phyloP scores from a whole-genome alignment of 2,329 filamentous ascomycete genomes.

The Arthrobotrys musiformis region DNA sequence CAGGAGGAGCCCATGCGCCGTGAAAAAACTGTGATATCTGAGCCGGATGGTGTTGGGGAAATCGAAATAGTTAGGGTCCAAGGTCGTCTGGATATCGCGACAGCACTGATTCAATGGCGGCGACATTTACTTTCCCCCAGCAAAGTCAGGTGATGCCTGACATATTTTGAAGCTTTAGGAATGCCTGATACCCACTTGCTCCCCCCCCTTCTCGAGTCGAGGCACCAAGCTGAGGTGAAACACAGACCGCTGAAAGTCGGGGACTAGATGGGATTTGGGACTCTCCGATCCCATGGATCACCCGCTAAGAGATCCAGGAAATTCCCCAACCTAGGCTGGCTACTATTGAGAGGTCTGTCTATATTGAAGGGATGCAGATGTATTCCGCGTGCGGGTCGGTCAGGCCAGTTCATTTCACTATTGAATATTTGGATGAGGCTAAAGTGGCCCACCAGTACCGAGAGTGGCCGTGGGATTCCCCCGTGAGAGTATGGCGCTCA shows the following conservation, averaged over 20 bases:
- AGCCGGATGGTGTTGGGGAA: not conserved
- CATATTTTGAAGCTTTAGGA: not conserved
- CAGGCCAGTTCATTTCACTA: slow-evolving; percentile 18
- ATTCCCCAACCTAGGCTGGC: not conserved
- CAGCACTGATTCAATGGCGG: not conserved
- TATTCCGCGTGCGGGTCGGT: not conserved
- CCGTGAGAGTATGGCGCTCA: slow-evolving; percentile 22
- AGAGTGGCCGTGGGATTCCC: slow-evolving; percentile 18
- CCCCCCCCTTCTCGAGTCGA: slow-evolving; percentile 12
- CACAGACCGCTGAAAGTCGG: slow-evolving; percentile 43
- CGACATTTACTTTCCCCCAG: not conserved
- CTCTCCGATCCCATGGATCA: slow-evolving; percentile 54
- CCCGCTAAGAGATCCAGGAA: slow-evolving; percentile 46
- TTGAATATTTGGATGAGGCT: not conserved
- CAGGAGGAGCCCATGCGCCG: slow-evolving; percentile 34
- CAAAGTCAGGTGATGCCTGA: slow-evolving; percentile 39
- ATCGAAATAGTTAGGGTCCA: slow-evolving; percentile 13
- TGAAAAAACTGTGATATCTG: not conserved
- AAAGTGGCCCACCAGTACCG: slow-evolving; percentile 17
- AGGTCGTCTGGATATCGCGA: slow-evolving; percentile 13
- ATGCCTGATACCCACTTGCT: not conserved
- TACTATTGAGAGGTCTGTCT: not conserved
- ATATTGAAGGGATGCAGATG: not conserved
- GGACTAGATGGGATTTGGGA: slow-evolving; percentile 50
- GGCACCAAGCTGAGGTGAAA: slow-evolving; percentile 48